Conservation (phyloP, 345 rosid genomes). For the Geranium rotundifolium region DNA sequence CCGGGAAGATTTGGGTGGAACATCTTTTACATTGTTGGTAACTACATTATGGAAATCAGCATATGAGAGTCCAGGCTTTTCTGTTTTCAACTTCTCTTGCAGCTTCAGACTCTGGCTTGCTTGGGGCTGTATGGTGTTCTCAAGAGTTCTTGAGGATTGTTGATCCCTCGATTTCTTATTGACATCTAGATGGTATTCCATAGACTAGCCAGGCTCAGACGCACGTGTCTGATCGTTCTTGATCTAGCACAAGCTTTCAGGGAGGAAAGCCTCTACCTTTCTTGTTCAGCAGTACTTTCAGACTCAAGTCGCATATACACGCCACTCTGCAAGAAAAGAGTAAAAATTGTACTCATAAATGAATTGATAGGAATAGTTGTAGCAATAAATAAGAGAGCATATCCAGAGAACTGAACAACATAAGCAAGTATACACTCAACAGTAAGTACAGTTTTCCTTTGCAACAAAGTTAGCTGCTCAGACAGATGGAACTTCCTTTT, state of each 20-base stretch:
- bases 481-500: neutral
- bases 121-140: constrained; percentile 18
- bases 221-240: neutral
- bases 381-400: too few species aligned
- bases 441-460: neutral
- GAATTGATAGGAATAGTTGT: neutral
- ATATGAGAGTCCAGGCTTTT: constrained; percentile 25
- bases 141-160: constrained; percentile 23
- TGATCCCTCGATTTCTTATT: constrained; percentile 21
- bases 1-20: constrained; percentile 22
- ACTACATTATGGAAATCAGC: constrained; percentile 38
- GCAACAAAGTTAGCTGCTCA: neutral
- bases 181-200: constrained; percentile 32
- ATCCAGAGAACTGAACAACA: neutral
- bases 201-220: constrained; percentile 13
- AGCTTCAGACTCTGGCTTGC: constrained; percentile 19
- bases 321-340: constrained; percentile 8
- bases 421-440: neutral
- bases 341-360: constrained; percentile 2
- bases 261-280: neutral
- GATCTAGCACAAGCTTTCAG: neutral
- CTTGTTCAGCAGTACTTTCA: constrained; percentile 9
- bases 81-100: constrained; percentile 24
- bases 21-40: constrained; percentile 24
- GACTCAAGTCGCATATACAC: constrained; percentile 4